Percentiles rank a stretch among this genome's conserved stretches.
These are phyloP conservation scores for Marasmius fiardii DNA, from an alignment of 1,284 basidiomycete species.

Conservation along the genomic window DNA sequence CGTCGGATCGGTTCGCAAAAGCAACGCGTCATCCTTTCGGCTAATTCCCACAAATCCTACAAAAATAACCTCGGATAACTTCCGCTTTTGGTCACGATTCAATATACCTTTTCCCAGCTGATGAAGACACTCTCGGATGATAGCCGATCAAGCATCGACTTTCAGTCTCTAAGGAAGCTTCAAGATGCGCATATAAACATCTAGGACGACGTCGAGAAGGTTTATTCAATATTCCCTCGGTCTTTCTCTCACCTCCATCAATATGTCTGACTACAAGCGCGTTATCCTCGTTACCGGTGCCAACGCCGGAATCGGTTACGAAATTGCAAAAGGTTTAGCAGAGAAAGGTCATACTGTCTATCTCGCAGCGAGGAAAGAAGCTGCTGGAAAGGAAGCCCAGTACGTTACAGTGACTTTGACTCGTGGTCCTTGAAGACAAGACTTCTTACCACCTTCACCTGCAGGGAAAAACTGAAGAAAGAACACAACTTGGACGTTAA, in stretches of 20 bases:
- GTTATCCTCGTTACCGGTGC: slow-evolving; percentile 15
- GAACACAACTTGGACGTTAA: slow-evolving; percentile 27
- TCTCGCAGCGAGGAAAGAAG: slow-evolving; percentile 16
- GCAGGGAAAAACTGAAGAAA: slow-evolving; percentile 23
- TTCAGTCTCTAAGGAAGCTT: too few species aligned
- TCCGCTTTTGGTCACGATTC: too few species aligned
- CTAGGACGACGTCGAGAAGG: too few species aligned
- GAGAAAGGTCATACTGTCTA: slow-evolving; percentile 19
- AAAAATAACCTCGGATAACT: too few species aligned
- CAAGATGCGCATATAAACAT: too few species aligned
- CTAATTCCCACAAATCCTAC: too few species aligned
- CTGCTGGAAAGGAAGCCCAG: slow-evolving; percentile 16
- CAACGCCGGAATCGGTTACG: slow-evolving; percentile 19
- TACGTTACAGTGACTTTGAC: background rate
- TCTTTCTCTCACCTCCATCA: background rate
- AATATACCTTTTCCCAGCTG: too few species aligned
- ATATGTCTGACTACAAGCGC: slow-evolving; percentile 2
- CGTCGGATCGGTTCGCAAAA: too few species aligned
- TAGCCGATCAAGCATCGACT: too few species aligned
- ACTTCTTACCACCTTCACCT: background rate
- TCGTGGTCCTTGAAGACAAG: background rate
- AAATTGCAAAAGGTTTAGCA: slow-evolving; percentile 18
- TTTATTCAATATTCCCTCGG: too few species aligned
- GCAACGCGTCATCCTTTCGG: too few species aligned
- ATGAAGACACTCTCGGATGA: too few species aligned